phyloP scores from a whole-genome alignment of 768 basidiomycete genomes.

The Cystofilobasidium ferigula region DNA sequence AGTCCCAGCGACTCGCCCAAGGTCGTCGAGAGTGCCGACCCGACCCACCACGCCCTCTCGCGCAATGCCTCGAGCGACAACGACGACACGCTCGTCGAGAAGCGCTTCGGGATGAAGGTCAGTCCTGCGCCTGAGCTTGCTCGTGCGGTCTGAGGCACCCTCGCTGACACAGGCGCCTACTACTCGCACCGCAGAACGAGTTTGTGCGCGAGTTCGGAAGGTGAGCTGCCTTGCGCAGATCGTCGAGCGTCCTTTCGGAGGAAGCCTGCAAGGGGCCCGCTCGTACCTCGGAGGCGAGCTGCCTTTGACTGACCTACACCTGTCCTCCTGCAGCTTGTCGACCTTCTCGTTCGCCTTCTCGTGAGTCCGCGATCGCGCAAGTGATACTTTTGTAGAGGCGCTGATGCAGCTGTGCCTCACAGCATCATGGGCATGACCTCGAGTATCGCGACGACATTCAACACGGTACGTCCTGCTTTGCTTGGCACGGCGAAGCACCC shows the following conservation, averaged over 20 bases:
- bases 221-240: background rate
- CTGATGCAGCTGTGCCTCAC: too few species aligned
- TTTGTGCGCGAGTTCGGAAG: slow-evolving; percentile 25
- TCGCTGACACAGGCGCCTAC: too few species aligned
- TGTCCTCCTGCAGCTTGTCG: background rate
- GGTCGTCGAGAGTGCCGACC: slow-evolving; percentile 9
- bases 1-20: background rate
- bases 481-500: background rate
- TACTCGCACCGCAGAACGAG: background rate
- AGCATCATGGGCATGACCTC: slow-evolving; percentile 74
- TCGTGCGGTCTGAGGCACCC: background rate
- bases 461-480: slow-evolving; percentile 40
- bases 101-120: slow-evolving; percentile 24
- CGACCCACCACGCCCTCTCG: background rate
- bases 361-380: too few species aligned
- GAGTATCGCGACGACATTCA: slow-evolving; percentile 66
- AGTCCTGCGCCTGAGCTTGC: background rate
- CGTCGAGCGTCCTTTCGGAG: too few species aligned
- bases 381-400: too few species aligned
- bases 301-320: background rate
- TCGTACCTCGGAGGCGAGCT: too few species aligned
- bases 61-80: background rate
- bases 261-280: too few species aligned
- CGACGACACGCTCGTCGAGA: slow-evolving; percentile 21
- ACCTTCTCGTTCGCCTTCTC: slow-evolving; percentile 23